Conservation (phyloP, 352 stramenopile genomes). For the Thalassiosira hispida region DNA sequence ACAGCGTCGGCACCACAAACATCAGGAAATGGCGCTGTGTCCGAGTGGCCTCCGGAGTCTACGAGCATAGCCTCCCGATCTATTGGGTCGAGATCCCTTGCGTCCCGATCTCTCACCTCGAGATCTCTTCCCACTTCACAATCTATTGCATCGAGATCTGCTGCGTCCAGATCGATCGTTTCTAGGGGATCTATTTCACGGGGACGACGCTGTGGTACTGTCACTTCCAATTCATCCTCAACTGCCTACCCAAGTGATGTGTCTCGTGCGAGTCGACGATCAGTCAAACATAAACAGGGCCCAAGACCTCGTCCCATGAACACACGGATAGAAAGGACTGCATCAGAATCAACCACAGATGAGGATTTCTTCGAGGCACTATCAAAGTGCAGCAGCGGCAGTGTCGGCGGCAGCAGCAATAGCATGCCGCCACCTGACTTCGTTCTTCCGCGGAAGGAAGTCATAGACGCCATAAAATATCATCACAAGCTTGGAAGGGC, state of each 20-base stretch:
- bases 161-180: neutral
- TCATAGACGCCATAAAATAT: constrained; percentile 44
- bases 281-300: neutral
- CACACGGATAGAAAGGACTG: neutral
- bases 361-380: neutral
- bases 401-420: constrained; percentile 1
- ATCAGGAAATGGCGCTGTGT: neutral
- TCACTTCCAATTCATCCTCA: neutral
- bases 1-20: neutral
- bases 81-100: neutral
- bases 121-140: neutral
- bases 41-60: neutral
- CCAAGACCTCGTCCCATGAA: neutral
- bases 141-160: neutral
- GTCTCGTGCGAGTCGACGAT: neutral
- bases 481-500: constrained; percentile 32
- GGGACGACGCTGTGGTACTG: neutral
- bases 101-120: constrained; percentile 1
- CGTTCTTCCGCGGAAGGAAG: constrained; percentile 44
- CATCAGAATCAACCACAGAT: neutral
- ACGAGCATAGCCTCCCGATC: neutral
- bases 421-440: constrained; percentile 36
- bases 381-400: constrained; percentile 12
- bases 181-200: neutral
- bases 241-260: neutral